phyloP scores from a whole-genome alignment of 768 basidiomycete genomes.

The Amanita fuliginea region DNA sequence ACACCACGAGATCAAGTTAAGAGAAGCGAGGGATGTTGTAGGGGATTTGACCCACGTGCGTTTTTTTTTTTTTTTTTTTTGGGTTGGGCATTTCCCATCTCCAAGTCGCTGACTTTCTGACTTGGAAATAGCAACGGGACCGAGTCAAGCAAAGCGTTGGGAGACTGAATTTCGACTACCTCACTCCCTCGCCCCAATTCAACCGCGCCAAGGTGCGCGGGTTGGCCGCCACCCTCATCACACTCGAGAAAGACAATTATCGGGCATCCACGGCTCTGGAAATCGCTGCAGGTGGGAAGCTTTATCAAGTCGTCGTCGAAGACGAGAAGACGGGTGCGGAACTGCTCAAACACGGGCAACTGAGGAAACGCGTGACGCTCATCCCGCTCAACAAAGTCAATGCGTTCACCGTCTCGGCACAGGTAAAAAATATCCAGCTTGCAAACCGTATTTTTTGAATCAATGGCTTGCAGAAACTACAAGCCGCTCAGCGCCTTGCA shows the following conservation, averaged over 20 bases:
- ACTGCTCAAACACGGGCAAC: slow-evolving; percentile 57
- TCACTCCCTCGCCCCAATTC: slow-evolving; percentile 66
- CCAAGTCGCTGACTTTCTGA: background rate
- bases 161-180: slow-evolving; percentile 75
- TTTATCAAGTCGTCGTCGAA: slow-evolving; percentile 92
- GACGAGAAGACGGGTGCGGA: slow-evolving; percentile 84
- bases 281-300: slow-evolving; percentile 78
- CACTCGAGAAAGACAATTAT: slow-evolving; percentile 57
- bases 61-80: background rate
- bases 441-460: no score
- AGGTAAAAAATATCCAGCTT: slow-evolving; percentile 29
- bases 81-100: no score
- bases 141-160: slow-evolving; percentile 52
- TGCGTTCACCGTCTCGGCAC: slow-evolving; percentile 31
- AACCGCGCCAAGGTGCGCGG: slow-evolving; percentile 85
- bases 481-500: slow-evolving; percentile 58
- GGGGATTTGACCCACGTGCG: slow-evolving; percentile 51
- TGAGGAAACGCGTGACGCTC: slow-evolving; percentile 85
- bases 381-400: slow-evolving; percentile 92
- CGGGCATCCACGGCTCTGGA: slow-evolving; percentile 85
- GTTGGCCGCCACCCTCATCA: slow-evolving; percentile 80
- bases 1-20: slow-evolving; percentile 38
- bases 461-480: slow-evolving; percentile 49
- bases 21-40: slow-evolving; percentile 41
- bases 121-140: slow-evolving; percentile 51